These are phyloP conservation scores for Boletus rex-veris DNA, from an alignment of 768 basidiomycete species.

Conservation along the genomic window DNA sequence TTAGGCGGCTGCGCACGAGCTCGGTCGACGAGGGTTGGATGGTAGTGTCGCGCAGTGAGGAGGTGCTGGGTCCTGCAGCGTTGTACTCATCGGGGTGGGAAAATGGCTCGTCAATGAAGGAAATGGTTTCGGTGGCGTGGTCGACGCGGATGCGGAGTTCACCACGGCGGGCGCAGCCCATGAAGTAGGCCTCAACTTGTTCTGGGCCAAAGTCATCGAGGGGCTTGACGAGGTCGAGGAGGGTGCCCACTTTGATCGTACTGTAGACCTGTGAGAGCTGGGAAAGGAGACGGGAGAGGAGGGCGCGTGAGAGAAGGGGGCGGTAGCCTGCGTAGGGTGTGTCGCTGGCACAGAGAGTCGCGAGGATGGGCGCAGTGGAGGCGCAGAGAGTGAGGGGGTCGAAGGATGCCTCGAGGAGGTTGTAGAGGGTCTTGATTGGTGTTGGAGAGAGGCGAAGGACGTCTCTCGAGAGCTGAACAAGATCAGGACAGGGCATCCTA, in stretches of 20 bases:
- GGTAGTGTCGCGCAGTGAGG: conserved; percentile 37
- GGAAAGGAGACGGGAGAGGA: conserved; percentile 85
- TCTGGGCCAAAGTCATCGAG: conserved; percentile 60
- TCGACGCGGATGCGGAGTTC: conserved; percentile 86
- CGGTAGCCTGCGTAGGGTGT: conserved; percentile 75
- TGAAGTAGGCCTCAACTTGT: conserved; percentile 86
- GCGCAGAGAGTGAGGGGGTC: conserved; percentile 86
- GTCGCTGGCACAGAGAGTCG: conserved; percentile 43
- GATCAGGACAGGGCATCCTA: not conserved
- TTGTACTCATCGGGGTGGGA: conserved; percentile 36
- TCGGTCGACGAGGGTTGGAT: conserved; percentile 73
- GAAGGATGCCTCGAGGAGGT: conserved; percentile 87
- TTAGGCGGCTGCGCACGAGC: conserved; percentile 73
- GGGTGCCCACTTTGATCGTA: conserved; percentile 72
- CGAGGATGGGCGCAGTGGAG: conserved; percentile 74
- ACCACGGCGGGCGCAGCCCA: conserved; percentile 85
- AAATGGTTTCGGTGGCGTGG: conserved; percentile 80
- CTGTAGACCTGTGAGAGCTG: conserved; percentile 93
- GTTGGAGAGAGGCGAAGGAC: conserved; percentile 76
- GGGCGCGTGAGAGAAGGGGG: conserved; percentile 84
- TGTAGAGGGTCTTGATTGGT: conserved; percentile 74
- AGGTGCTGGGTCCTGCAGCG: conserved; percentile 17
- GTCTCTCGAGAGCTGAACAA: conserved; percentile 71
- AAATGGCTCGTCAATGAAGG: conserved; percentile 80
- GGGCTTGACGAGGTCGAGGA: conserved; percentile 77